A percentile compares a stretch with the other conserved stretches of the same genome.
These are phyloP conservation scores for Crotalaria pallida DNA, from an alignment of 306 rosid genomes.

Conservation along the genomic window DNA sequence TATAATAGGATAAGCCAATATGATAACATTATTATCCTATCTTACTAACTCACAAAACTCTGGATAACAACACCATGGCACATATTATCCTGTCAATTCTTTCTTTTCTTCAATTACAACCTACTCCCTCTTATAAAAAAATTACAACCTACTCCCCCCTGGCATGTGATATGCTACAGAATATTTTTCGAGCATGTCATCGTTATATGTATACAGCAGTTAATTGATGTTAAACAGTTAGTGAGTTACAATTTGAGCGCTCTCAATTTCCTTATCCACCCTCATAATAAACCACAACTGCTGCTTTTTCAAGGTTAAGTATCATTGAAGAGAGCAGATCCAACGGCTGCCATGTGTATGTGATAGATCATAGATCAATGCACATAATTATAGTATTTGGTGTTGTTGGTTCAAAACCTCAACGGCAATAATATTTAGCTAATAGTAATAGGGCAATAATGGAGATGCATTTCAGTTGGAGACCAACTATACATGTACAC, in stretches of 20 bases:
- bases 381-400: conserved; percentile 12
- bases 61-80: no score
- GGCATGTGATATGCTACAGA: no score
- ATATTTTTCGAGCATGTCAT: no score
- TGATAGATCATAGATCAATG: neutral
- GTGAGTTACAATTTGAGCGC: neutral
- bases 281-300: conserved; percentile 1
- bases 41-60: no score
- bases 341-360: conserved; percentile 2
- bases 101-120: no score
- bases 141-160: no score
- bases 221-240: neutral
- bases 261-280: conserved; percentile 10
- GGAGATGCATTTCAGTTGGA: neutral
- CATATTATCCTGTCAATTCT: no score
- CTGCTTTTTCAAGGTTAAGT: neutral
- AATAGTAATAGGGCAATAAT: neutral
- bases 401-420: conserved; percentile 9
- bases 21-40: no score
- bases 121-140: no score
- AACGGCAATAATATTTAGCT: conserved; percentile 4
- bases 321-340: conserved; percentile 16
- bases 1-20: no score
- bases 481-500: neutral
- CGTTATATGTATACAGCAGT: neutral